Evolutionary conservation across 495 filamentous ascomycete species (phyloP).

Genomic region (Trichocladium uniseriatum): DNA sequence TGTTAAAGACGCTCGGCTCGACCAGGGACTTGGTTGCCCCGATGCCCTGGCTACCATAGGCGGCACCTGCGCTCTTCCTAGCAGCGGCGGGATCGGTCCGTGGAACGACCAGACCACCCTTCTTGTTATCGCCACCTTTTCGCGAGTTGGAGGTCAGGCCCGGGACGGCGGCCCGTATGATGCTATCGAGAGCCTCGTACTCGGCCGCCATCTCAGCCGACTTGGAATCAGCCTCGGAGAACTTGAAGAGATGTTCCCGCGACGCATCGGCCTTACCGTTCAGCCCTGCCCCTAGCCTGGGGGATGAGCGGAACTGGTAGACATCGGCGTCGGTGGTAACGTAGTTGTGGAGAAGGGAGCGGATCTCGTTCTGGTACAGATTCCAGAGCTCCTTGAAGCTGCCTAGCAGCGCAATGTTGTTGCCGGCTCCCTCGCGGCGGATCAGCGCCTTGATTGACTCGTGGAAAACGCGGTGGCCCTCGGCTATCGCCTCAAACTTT

Average conservation of each 20-base stretch:
- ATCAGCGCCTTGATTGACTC: conserved; percentile 79
- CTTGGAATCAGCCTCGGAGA: conserved; percentile 72
- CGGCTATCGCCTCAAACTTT: conserved; percentile 93
- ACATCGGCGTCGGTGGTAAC: conserved; percentile 84
- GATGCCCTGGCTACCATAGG: conserved; percentile 27
- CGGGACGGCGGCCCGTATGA: conserved; percentile 82
- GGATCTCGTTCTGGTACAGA: conserved; percentile 63
- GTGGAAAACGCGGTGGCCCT: conserved; percentile 88
- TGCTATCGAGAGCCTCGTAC: conserved; percentile 81
- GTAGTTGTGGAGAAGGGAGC: conserved; percentile 90
- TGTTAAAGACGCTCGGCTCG: conserved; percentile 96
- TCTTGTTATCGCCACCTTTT: conserved; percentile 42
- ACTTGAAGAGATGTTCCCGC: conserved; percentile 82
- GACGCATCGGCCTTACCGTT: conserved; percentile 49
- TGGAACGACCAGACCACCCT: conserved; percentile 26
- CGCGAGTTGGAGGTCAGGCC: conserved; percentile 79
- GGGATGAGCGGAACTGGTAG: conserved; percentile 43
- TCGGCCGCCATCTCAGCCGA: conserved; percentile 67
- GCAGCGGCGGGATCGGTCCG: conserved; percentile 23
- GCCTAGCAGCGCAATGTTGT: conserved; percentile 52
- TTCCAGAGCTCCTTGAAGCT: conserved; percentile 95
- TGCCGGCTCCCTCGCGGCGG: conserved; percentile 59
- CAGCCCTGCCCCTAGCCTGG: conserved; percentile 28
- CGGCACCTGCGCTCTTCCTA: conserved; percentile 28
- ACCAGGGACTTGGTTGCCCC: conserved; percentile 63